Conservation (phyloP, 2,329 filamentous ascomycete genomes). For the Talaromyces rugulosus region DNA sequence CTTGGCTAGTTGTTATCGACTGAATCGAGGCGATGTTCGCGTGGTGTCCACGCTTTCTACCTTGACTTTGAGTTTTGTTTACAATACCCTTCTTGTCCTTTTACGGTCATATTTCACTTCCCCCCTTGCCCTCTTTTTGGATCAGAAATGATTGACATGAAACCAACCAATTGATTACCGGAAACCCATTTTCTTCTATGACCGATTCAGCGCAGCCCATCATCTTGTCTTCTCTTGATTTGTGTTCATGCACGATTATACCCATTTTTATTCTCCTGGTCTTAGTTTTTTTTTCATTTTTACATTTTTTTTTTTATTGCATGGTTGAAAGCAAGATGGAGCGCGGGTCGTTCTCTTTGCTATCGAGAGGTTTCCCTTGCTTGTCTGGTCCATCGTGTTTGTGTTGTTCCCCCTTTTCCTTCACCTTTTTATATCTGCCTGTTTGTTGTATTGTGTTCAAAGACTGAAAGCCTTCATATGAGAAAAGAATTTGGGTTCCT, state of each 20-base stretch:
- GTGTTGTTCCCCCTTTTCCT: not conserved
- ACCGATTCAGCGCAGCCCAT: not conserved
- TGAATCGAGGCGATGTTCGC: not conserved
- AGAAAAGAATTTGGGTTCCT: not conserved
- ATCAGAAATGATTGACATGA: not conserved
- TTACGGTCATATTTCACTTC: not conserved
- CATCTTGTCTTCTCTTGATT: not conserved
- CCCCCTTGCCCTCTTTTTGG: not conserved
- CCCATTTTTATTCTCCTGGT: not conserved
- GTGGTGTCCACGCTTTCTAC: not conserved
- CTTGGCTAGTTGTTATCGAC: too few species aligned
- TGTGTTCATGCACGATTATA: conserved; percentile 2
- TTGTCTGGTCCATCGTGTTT: not conserved
- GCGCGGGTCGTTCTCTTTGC: conserved; percentile 8
- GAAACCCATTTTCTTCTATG: not conserved
- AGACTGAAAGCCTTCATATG: not conserved
- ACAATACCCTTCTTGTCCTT: conserved; percentile 9
- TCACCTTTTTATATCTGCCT: not conserved
- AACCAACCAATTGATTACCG: not conserved
- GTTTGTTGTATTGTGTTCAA: not conserved
- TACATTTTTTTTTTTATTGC: not conserved
- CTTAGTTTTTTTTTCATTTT: not conserved
- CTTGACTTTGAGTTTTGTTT: not conserved
- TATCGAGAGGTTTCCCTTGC: not conserved
- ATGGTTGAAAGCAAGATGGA: conserved; percentile 8